These are phyloP conservation scores for Xerocomellus chrysenteron DNA, from an alignment of 768 basidiomycete species.

Conservation along the genomic window DNA sequence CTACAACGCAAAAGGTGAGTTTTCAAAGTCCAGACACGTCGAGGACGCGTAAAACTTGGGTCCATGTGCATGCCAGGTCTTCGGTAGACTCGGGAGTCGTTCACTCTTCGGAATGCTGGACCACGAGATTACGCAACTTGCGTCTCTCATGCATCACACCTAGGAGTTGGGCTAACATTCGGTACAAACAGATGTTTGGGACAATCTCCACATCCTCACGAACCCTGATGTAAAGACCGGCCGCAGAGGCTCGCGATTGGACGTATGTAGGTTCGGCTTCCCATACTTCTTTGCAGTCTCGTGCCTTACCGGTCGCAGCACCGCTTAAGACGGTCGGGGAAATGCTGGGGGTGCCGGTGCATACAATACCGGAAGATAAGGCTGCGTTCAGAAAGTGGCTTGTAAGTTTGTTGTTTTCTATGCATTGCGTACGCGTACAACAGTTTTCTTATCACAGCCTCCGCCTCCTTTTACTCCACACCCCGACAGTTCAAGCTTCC, in stretches of 20 bases:
- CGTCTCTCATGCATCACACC: background rate
- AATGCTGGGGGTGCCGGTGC: slow-evolving; percentile 50
- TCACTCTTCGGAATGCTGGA: background rate
- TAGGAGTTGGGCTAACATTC: slow-evolving; percentile 7
- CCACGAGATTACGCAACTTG: background rate
- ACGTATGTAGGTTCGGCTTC: slow-evolving; percentile 44
- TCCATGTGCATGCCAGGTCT: background rate
- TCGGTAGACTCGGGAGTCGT: background rate
- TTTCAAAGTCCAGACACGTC: background rate
- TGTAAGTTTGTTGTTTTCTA: slow-evolving; percentile 37
- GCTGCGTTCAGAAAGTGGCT: slow-evolving; percentile 64
- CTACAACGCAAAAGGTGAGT: slow-evolving; percentile 57
- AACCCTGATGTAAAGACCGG: slow-evolving; percentile 67
- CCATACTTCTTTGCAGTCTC: background rate
- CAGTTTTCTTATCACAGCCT: slow-evolving; percentile 37
- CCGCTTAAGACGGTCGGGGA: slow-evolving; percentile 65
- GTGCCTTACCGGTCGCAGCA: slow-evolving; percentile 43
- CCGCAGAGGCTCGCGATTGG: slow-evolving; percentile 55
- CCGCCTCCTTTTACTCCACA: slow-evolving; percentile 37
- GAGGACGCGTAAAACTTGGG: background rate
- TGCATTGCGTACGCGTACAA: background rate
- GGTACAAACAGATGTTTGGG: slow-evolving; percentile 70
- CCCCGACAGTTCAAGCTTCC: slow-evolving; percentile 6
- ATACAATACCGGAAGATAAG: slow-evolving; percentile 59
- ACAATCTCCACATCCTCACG: slow-evolving; percentile 63